phyloP scores from a whole-genome alignment of 352 stramenopile genomes.

The Pythium aquatile region DNA sequence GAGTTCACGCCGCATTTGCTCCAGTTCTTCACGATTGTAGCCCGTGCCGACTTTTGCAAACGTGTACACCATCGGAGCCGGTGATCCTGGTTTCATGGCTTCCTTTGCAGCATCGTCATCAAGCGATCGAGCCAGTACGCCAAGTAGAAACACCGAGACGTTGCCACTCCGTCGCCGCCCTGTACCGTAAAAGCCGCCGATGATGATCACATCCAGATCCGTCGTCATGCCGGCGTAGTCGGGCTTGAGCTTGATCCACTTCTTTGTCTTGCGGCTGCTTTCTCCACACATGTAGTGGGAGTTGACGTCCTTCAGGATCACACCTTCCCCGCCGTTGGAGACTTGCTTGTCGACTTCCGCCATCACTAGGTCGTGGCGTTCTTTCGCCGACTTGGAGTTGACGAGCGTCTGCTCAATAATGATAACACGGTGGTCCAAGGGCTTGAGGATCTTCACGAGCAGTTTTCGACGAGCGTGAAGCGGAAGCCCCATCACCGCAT shows the following conservation, averaged over 20 bases:
- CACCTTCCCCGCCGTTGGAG: constrained; percentile 71
- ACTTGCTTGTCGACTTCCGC: constrained; percentile 72
- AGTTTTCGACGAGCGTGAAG: constrained; percentile 58
- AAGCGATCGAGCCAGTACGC: constrained; percentile 59
- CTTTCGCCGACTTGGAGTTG: constrained; percentile 66
- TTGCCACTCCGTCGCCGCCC: constrained; percentile 71
- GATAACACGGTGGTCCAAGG: constrained; percentile 68
- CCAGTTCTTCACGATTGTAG: constrained; percentile 80
- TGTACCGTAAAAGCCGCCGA: constrained; percentile 81
- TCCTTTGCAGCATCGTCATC: constrained; percentile 47
- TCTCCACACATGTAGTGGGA: constrained; percentile 88
- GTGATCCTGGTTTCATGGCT: constrained; percentile 45
- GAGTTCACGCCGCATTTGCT: constrained; percentile 66
- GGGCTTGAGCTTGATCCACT: constrained; percentile 87
- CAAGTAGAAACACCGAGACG: constrained; percentile 80
- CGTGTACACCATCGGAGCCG: constrained; percentile 67
- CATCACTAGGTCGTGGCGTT: constrained; percentile 81
- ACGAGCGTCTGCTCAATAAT: constrained; percentile 83
- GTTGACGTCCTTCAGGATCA: constrained; percentile 87
- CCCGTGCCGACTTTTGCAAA: constrained; percentile 84
- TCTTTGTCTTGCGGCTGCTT: constrained; percentile 71
- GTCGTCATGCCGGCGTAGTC: constrained; percentile 87
- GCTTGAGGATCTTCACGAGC: constrained; percentile 62
- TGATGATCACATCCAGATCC: constrained; percentile 75
- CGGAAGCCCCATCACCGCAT: constrained; percentile 71